Base-by-base conservation (phyloP, 2,329 filamentous ascomycete genomes). In the Hypoxylon sp. region DNA sequence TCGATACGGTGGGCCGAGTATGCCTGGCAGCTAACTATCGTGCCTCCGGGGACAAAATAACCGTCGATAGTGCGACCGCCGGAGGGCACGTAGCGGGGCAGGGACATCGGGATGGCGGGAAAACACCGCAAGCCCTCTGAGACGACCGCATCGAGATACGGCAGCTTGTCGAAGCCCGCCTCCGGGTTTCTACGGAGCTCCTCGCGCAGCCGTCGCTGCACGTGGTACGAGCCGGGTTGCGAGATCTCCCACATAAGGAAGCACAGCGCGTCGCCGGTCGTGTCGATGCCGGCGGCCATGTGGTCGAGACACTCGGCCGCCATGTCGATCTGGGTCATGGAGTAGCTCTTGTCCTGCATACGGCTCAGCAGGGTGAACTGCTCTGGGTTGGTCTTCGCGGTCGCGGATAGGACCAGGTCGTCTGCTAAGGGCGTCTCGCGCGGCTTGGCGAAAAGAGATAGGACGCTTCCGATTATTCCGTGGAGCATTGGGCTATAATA, bases 241-340 rank as follows among this genome's bases (percentile, higher is more conserved):
- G 89, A 91, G 2, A 92, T 79, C 72, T 91, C 85, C 83, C 88
- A 89, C 85, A 92, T 89, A 11, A 91, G 79, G 71, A 91, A 91
- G 71, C 88, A 91, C 0, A 91, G 79, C 0, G 82, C 87, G 68
- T 91, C 89, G 15, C 89, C 88, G 0, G 89, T 91, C 0, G 89
- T 91, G 69, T 91, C 89, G 62, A 91, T 90, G 0, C 89, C 89
- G 0, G 89, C 89, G 0, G 85, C 87, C 85, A 91, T 87, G 73
- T 91, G 89, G 69, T 91, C 89, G 59, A 90, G 83, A 69, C 87
- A 90, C 75, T 92, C 89, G 19, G 89, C 88, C 0, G 88, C 88
- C 65, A 86, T 83, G 69, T 88, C 83, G 2, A 85, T 76, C 3
- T 79, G 74, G 32, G 84, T 80, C 32, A 89, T 79, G 3, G 79